Base-by-base conservation (phyloP, 768 basidiomycete genomes). In the Suillus americanus region DNA sequence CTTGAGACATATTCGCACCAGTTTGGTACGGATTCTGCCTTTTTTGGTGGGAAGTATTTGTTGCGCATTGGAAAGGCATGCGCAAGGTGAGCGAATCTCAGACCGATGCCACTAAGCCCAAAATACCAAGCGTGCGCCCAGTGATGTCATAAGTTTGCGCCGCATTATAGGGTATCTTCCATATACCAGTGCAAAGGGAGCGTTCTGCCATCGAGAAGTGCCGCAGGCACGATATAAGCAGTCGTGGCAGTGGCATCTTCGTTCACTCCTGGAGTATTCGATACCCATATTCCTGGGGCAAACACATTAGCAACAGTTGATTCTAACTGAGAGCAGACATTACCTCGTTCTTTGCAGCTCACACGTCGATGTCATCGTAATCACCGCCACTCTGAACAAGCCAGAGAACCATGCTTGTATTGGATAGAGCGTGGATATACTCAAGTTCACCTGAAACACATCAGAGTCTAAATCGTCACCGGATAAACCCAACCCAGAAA, bases 351-450 rank as follows among this genome's bases (percentile, higher is more conserved):
- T 72, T 86, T 90, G 75, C 88, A 88, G 88, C 89, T 28, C 79
- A 78, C 23, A 92, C 85, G 70, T 94, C 90, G 65, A 95, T 88
- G 62, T 87, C 85, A 73, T 95, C 92, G 70, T 95, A 95, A 0
- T 94, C 93, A 0, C 93, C 91, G 12, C 92, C 92, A 64, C 93
- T 94, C 75, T 94, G 92, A 8, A 88, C 90, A 70, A 95, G 91
- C 87, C 89, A 93, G 72, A 87, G 87, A 60, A 94, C 82, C 28
- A 78, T 80, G 1, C 79, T 66, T 28, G 79, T 80, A 23, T 60
- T 65, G 1, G 92, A 86, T 9, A 95, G 79, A 0, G 81, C 84
- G 54, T 82, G 75, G 67, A 96, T 84, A 91, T 90, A 94, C 28
- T 87, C 84, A 65, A 93, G 85, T 62, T 84, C 79, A 63, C 85